Evolutionary conservation across 2,329 filamentous ascomycete genomes (phyloP), one percentile per base, ranked within the genome.

Genomic region (Metarhizium robertsii): DNA sequence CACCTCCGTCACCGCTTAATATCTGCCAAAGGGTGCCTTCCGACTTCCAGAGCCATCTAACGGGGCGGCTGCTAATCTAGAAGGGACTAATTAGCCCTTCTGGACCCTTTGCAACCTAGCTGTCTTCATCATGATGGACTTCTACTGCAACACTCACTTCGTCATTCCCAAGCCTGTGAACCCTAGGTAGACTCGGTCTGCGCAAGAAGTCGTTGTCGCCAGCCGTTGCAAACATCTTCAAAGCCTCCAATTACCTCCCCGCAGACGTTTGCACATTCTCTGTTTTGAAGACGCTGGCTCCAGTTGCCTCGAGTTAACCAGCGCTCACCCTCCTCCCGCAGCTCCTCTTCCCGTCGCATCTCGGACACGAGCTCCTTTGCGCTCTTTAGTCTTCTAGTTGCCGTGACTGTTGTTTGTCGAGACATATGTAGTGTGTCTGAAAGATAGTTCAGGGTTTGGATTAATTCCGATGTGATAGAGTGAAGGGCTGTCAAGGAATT

Each of bases 341-440:
- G 77, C 64, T 96, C 90, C 57, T 90, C 85, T 65, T 97, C 94
- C 57, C 83, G 82, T 60, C 86, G 82, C 75, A 96, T 86, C 64
- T 96, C 92, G 2, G 85, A 83, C 1, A 97, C 86, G 58, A 95
- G 83, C 67, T 95, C 92, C 63, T 87, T 88, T 6, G 90, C 91
- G 40, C 84, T 88, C 62, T 87, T 86, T 53, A 99, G 75, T 48
- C 90, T 82, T 55, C 94, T 79, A 2, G 87, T 85, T 2, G 92
- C 94, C 10, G 87, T 87, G 3, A 85, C 87, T 0, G 90, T 94
- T 1, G 89, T 88, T 71, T 97, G 92, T 13, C 90, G 85, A 36
- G 88, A 91, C 86, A 97, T 96, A 71, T 97, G 92, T 38, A 99
- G 78, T 3, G 90, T 92, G 68, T 99, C 94, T 6, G 89, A 90